These are phyloP conservation scores for Sambucus nigra DNA, from an alignment of 129 eudicot species.

Conservation along the genomic window DNA sequence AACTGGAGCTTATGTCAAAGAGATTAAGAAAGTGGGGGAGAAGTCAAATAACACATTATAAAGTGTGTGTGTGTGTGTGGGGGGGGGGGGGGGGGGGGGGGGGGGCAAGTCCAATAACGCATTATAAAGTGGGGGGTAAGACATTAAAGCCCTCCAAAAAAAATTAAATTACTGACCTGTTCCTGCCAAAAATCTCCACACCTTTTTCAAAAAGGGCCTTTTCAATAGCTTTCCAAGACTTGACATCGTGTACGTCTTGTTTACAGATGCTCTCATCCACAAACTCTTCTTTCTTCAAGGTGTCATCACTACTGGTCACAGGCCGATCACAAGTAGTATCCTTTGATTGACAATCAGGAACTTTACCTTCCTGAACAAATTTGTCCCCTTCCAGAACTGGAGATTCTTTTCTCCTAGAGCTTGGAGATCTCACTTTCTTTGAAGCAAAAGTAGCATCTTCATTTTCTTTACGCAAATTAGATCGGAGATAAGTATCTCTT, in stretches of 20 bases:
- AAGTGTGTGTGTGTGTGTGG: too few species aligned
- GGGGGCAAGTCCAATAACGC: too few species aligned
- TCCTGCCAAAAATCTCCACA: constrained; percentile 74
- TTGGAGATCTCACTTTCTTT: constrained; percentile 34
- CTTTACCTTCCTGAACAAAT: constrained; percentile 31
- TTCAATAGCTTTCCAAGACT: constrained; percentile 69
- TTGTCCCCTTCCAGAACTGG: constrained; percentile 27
- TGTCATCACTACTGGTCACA: constrained; percentile 24
- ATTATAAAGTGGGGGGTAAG: too few species aligned
- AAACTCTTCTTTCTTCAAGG: constrained; percentile 56
- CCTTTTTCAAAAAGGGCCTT: constrained; percentile 87
- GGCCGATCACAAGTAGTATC: constrained; percentile 27
- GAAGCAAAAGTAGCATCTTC: constrained; percentile 53
- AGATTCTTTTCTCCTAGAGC: constrained; percentile 37
- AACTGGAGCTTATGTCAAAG: too few species aligned
- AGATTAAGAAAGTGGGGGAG: too few species aligned
- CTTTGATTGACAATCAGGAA: constrained; percentile 26
- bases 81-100: too few species aligned
- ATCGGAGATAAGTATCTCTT: constrained; percentile 29
- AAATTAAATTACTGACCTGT: constrained; percentile 43
- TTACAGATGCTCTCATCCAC: constrained; percentile 50
- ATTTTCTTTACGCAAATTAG: constrained; percentile 42
- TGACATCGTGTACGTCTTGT: constrained; percentile 37
- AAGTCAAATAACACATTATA: too few species aligned
- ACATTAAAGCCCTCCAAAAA: too few species aligned